phyloP scores from a whole-genome alignment of 2,329 filamentous ascomycete species.

The Hymenoscyphus albidus region DNA sequence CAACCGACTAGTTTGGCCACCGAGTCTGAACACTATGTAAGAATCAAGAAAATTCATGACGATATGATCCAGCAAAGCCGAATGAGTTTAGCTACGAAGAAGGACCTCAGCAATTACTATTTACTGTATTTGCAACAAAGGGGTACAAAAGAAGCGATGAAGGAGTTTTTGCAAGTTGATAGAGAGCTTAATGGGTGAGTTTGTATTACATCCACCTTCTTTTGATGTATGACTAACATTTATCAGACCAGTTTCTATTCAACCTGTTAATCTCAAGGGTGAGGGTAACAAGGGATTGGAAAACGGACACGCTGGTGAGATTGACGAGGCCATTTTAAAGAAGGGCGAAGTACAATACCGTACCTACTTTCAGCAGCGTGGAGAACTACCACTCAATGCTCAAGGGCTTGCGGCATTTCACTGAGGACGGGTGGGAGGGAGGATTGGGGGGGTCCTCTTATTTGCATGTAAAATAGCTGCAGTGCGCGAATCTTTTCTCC shows the following conservation, averaged over 20 bases:
- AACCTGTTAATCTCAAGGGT: conserved; percentile 35
- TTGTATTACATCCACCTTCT: not conserved
- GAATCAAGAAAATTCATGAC: conserved; percentile 77
- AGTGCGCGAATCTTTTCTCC: not conserved
- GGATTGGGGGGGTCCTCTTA: no score
- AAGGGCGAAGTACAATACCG: conserved; percentile 43
- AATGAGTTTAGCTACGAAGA: conserved; percentile 63
- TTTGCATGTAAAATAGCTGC: not conserved
- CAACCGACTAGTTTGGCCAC: conserved; percentile 66
- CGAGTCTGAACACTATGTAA: conserved; percentile 62
- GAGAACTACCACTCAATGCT: conserved; percentile 26
- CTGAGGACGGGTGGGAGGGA: conserved; percentile 8
- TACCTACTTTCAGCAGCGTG: conserved; percentile 40
- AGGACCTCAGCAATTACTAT: conserved; percentile 73
- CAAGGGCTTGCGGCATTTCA: conserved; percentile 31
- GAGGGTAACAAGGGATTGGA: conserved; percentile 40
- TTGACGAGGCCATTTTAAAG: conserved; percentile 41
- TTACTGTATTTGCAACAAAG: conserved; percentile 79
- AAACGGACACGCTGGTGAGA: conserved; percentile 41
- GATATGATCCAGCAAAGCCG: conserved; percentile 70
- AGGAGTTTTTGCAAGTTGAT: conserved; percentile 80
- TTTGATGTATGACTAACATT: conserved; percentile 15
- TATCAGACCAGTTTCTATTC: conserved; percentile 42
- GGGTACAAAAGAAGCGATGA: conserved; percentile 78
- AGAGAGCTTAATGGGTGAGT: conserved; percentile 79